Percentiles rank a stretch among this genome's conserved stretches.
phyloP scores from a whole-genome alignment of 176 grass and related monocot species.

The Puya raimondii region DNA sequence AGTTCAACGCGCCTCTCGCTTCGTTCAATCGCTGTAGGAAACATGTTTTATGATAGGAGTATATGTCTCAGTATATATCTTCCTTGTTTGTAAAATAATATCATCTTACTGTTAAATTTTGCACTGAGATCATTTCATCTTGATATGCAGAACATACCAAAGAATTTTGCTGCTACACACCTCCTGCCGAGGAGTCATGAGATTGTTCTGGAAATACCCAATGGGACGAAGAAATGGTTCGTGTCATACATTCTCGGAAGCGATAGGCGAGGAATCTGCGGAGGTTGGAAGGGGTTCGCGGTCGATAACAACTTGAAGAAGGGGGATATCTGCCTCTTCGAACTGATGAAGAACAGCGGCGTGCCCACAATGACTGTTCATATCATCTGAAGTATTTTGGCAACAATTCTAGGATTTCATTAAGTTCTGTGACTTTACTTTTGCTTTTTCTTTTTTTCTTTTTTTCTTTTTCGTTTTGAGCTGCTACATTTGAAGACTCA shows the following conservation, averaged over 20 bases:
- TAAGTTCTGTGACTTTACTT: too few relatives aligned
- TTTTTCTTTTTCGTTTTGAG: too few relatives aligned
- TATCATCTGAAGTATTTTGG: not conserved
- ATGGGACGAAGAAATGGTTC: conserved; percentile 33
- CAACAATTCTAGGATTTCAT: too few relatives aligned
- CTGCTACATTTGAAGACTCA: too few relatives aligned
- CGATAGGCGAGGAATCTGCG: conserved; percentile 7
- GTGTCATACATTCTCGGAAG: conserved; percentile 21
- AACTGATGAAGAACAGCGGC: conserved; percentile 19
- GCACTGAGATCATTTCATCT: conserved; percentile 1
- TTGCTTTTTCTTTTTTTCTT: too few relatives aligned
- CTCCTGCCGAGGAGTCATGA: conserved; percentile 6
- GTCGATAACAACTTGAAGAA: conserved; percentile 23
- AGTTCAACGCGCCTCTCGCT: not conserved
- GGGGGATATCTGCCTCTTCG: conserved; percentile 41
- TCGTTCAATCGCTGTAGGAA: not conserved
- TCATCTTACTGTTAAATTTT: not conserved
- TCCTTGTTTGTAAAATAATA: not conserved
- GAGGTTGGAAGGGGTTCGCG: conserved; percentile 25
- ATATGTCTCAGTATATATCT: not conserved
- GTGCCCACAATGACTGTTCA: conserved; percentile 27
- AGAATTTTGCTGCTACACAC: conserved; percentile 15
- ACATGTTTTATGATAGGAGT: too few relatives aligned
- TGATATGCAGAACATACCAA: conserved; percentile 22
- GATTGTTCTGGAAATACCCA: conserved; percentile 13